Evolutionary conservation across 2,329 filamentous ascomycete genomes (phyloP).

Genomic region (Cladosporium cucumerinum): DNA sequence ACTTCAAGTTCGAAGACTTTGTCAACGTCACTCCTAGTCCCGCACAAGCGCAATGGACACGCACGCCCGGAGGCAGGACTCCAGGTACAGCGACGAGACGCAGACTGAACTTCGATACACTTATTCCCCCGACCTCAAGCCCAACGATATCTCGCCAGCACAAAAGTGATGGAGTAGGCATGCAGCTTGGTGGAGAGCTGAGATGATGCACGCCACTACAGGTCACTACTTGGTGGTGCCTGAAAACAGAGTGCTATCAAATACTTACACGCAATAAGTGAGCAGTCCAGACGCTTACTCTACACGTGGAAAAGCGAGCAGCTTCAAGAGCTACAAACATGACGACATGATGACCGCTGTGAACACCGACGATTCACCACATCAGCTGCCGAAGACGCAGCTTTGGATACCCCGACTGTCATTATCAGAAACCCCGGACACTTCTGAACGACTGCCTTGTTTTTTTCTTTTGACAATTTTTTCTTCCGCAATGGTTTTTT

Average conservation of each 20-base stretch:
- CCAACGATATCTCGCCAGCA: slow-evolving; percentile 35
- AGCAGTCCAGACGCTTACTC: neutral
- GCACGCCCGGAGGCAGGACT: slow-evolving; percentile 63
- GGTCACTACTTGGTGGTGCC: neutral
- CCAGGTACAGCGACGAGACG: slow-evolving; percentile 67
- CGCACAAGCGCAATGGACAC: slow-evolving; percentile 76
- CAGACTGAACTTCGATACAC: slow-evolving; percentile 76
- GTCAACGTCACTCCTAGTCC: slow-evolving; percentile 96
- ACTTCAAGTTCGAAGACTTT: slow-evolving; percentile 94
- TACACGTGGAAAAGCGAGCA: neutral
- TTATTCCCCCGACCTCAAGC: slow-evolving; percentile 55
- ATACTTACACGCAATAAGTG: neutral
- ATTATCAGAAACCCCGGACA: slow-evolving; percentile 5
- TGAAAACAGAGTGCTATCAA: neutral
- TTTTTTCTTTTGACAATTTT: slow-evolving; percentile 1
- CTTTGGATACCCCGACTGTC: slow-evolving; percentile 5
- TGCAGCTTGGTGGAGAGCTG: slow-evolving; percentile 65
- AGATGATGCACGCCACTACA: slow-evolving; percentile 28
- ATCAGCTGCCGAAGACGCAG: neutral
- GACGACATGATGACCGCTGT: slow-evolving; percentile 11
- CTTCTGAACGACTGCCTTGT: neutral
- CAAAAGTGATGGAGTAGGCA: slow-evolving; percentile 54
- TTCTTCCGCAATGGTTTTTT: neutral
- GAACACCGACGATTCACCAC: neutral
- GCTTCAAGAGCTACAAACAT: neutral